These are phyloP conservation scores for Lentinula raphanica DNA, from an alignment of 768 basidiomycete species.

Conservation along the genomic window DNA sequence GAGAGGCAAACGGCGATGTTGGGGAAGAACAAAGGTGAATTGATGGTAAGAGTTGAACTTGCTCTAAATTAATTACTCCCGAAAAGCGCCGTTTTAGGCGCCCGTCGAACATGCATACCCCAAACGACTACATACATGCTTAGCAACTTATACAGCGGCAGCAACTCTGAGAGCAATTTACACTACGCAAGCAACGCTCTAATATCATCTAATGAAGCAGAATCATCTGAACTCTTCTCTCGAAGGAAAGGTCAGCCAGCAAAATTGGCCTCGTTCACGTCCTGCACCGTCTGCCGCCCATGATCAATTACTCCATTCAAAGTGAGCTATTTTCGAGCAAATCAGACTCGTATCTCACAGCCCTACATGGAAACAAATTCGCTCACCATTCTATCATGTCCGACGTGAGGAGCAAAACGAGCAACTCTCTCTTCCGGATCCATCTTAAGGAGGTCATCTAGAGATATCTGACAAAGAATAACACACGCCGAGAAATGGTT, in stretches of 20 bases:
- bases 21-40: neutral
- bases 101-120: too few species aligned
- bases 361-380: neutral
- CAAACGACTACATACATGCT: too few species aligned
- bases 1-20: neutral
- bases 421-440: slow-evolving; percentile 27
- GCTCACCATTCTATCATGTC: slow-evolving; percentile 37
- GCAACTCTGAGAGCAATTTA: too few species aligned
- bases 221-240: too few species aligned
- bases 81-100: neutral
- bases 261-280: neutral
- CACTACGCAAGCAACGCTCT: too few species aligned
- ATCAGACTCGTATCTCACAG: neutral
- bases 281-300: neutral
- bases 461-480: slow-evolving; percentile 31
- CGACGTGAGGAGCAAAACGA: slow-evolving; percentile 31
- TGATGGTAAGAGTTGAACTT: neutral
- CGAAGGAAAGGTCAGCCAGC: too few species aligned
- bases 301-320: slow-evolving; percentile 1
- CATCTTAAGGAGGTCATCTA: slow-evolving; percentile 39
- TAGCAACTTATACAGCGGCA: too few species aligned
- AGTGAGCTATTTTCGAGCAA: neutral
- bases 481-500: slow-evolving; percentile 45
- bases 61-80: neutral
- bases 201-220: too few species aligned